Base-by-base conservation (phyloP, 345 rosid species). In the Angophora floribunda region DNA sequence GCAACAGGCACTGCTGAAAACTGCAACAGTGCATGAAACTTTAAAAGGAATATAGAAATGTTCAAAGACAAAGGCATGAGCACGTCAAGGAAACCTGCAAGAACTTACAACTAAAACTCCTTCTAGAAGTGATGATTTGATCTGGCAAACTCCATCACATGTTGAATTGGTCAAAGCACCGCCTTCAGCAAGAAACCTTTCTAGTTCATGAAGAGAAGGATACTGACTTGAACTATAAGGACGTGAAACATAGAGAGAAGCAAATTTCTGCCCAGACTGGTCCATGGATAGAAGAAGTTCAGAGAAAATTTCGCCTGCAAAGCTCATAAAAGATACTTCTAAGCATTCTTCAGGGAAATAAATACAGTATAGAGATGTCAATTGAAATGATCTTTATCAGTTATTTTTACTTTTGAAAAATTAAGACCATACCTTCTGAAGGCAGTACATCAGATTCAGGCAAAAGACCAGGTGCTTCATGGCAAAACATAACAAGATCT, bases 91-190 rank as follows among this genome's bases (percentile, higher is more conserved):
- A 36, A 79, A n/a, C 45, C 52, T 41, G 30, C 52, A 86, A 88
- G 75, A 89, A 92, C 96, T 95, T 92, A 98, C 99, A 89, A 95
- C 99, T 44, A 97, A 90, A 88, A 96, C 88, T 88, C 99, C 99
- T 93, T 98, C 99, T 90, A 96, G 87, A 90, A 98, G 96, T 6
- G 99, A 94, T 86, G 99, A 92, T 91, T 98, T 98, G 86, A 98
- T 90, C 90, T 91, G 91, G 96, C 99, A 98, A 89, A 98, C 94
- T 91, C 96, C 97, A 91, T 95, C 95, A 49, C 99, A 97, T 16
- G 93, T 93, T 52, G 92, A 30, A 80, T 90, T 88, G 86, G 53
- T 51, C 47, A 93, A 94, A 57, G 86, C 82, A 87, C 91, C 85
- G 59, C 90, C 91, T 90, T 97, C 99, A 85, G 95, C 96, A 86